These are phyloP conservation scores for Aspergillus leporis DNA, from an alignment of 495 filamentous ascomycete genomes.

Conservation along the genomic window DNA sequence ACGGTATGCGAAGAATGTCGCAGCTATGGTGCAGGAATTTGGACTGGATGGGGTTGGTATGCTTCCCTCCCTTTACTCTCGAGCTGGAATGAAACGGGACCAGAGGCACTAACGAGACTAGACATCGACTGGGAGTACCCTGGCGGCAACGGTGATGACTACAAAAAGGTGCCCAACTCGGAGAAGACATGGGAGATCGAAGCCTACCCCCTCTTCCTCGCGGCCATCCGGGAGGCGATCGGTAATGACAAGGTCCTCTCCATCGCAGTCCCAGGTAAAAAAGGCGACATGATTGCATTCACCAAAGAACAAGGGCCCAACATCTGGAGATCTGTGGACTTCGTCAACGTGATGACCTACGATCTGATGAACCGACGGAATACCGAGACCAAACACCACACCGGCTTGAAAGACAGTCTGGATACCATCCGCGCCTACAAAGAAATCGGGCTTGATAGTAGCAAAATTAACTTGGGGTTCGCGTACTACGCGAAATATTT, in stretches of 20 bases:
- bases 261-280: conserved; percentile 68
- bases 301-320: conserved; percentile 59
- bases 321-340: conserved; percentile 66
- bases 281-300: conserved; percentile 72
- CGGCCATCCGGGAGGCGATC: conserved; percentile 58
- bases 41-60: conserved; percentile 61
- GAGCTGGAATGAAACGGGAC: not conserved
- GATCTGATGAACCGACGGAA: conserved; percentile 78
- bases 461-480: conserved; percentile 70
- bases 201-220: conserved; percentile 64
- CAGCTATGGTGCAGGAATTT: conserved; percentile 58
- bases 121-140: conserved; percentile 86
- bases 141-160: conserved; percentile 76
- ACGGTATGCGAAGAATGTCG: conserved; percentile 65
- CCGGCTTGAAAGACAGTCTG: conserved; percentile 55
- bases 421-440: conserved; percentile 61
- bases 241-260: conserved; percentile 64
- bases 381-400: conserved; percentile 66
- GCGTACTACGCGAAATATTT: conserved; percentile 78
- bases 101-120: conserved; percentile 27
- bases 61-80: conserved; percentile 2
- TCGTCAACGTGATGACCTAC: conserved; percentile 80
- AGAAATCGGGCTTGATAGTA: conserved; percentile 52
- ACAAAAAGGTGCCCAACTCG: conserved; percentile 66
- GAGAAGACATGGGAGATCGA: conserved; percentile 60